phyloP scores from a whole-genome alignment of 495 filamentous ascomycete genomes.

The Penicillium longicatenatum region DNA sequence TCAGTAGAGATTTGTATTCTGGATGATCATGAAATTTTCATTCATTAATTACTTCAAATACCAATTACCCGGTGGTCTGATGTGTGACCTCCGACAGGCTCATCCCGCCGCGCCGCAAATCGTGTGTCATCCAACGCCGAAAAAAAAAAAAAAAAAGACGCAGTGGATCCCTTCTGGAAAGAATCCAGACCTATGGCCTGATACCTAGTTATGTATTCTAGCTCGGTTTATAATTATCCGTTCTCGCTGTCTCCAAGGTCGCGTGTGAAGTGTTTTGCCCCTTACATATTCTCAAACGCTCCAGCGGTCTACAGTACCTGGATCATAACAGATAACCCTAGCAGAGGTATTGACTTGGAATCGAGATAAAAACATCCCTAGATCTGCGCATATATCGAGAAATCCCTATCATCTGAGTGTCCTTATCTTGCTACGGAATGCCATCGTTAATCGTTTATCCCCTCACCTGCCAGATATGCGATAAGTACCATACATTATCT shows the following conservation, averaged over 20 bases:
- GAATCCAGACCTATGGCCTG: slow-evolving; percentile 1
- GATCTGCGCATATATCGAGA: too few relatives aligned
- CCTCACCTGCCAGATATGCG: too few relatives aligned
- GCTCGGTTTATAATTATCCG: neutral
- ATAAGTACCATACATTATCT: too few relatives aligned
- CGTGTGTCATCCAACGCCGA: slow-evolving; percentile 36
- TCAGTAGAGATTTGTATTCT: too few relatives aligned
- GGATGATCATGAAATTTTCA: neutral
- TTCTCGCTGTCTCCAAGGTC: neutral
- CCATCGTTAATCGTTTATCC: too few relatives aligned
- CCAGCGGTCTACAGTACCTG: neutral
- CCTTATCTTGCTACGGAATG: too few relatives aligned
- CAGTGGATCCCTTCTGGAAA: slow-evolving; percentile 24
- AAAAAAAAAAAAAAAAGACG: slow-evolving; percentile 31
- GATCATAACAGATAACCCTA: neutral
- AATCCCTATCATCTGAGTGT: too few relatives aligned
- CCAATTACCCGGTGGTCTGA: slow-evolving; percentile 3
- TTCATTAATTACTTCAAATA: neutral
- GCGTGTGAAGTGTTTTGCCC: neutral
- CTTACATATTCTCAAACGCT: neutral
- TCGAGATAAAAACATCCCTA: too few relatives aligned
- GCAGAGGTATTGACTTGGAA: too few relatives aligned
- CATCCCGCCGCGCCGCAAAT: slow-evolving; percentile 11
- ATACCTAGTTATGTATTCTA: neutral
- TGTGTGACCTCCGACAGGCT: slow-evolving; percentile 20